Base-by-base conservation (phyloP, 2,329 filamentous ascomycete genomes). In the Fusarium oxysporum region DNA sequence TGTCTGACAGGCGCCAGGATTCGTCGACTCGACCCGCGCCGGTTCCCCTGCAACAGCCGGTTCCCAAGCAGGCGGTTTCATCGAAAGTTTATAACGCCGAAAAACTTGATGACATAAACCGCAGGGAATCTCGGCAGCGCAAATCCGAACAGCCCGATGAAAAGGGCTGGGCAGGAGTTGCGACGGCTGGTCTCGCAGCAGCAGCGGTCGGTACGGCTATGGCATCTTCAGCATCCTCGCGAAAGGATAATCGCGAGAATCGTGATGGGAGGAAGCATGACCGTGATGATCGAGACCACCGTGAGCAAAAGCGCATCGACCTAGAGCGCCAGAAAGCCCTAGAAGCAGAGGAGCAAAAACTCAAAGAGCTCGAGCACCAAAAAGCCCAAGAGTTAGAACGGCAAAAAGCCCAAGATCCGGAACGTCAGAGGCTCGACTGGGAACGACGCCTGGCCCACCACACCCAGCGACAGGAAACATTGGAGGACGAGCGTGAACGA, bases 41-140 rank as follows among this genome's bases (percentile, higher is more conserved):
- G 0, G 87, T 94, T 37, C 90, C 91, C 16, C 86, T 98, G n/a
- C 92, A 96, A 79, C 94, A 97, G 76, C 95, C 95, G 5, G 92
- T 95, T 75, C 95, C 95, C 5, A 88, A 93, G 65, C 86, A 88
- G 5, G 93, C 93, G 1, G 90, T 97, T 6, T 91, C 91, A 41
- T 88, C 89, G 69, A 88, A 89, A 23, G 87, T 95, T 2, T 93
- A 94, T 75, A 87, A 90, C 53, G 83, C 87, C 38, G 82, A 83
- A 43, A 82, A 80, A 83, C 71, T 82, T 33, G 82, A 83, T 33
- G 77, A 80, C 56, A 83, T 82, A 35, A 79, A 76, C 40, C 81
- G 78, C 37, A 81, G 77, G 21, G 81, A 83, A 28, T 75, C 79
- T 16, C 80, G 79, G 23, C 79, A 76, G 41, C 78, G 77, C 40